Percentiles rank a stretch among this genome's conserved stretches.
phyloP scores from a whole-genome alignment of 768 basidiomycete genomes.

The Nevesoporus exiguus region DNA sequence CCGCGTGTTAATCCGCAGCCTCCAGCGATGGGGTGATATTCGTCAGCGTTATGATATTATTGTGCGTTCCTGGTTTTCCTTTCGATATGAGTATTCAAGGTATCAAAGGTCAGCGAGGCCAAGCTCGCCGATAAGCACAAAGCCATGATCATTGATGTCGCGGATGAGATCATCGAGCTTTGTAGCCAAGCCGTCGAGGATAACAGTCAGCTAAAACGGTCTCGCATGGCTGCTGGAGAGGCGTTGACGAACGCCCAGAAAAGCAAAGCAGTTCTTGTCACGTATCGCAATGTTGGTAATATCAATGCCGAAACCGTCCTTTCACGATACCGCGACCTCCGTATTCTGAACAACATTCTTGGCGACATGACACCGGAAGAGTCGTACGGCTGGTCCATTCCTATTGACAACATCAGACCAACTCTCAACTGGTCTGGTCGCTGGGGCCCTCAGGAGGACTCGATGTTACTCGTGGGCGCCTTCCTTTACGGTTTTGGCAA shows the following conservation, averaged over 20 bases:
- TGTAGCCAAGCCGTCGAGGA: slow-evolving; percentile 82
- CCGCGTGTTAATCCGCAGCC: slow-evolving; percentile 88
- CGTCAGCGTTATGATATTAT: slow-evolving; percentile 91
- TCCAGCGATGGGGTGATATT: slow-evolving; percentile 98
- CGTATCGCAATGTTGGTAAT: slow-evolving; percentile 83
- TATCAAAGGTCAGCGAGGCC: slow-evolving; percentile 72
- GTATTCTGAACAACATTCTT: slow-evolving; percentile 81
- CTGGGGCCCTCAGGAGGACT: slow-evolving; percentile 90
- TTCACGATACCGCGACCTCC: slow-evolving; percentile 83
- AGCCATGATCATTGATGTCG: slow-evolving; percentile 83
- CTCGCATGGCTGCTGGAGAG: slow-evolving; percentile 76
- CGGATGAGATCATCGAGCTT: slow-evolving; percentile 88
- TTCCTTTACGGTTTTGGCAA: slow-evolving; percentile 92
- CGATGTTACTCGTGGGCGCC: slow-evolving; percentile 92
- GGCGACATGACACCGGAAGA: slow-evolving; percentile 59
- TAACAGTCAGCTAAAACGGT: slow-evolving; percentile 76
- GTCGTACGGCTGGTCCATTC: slow-evolving; percentile 79
- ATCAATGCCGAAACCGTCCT: slow-evolving; percentile 98
- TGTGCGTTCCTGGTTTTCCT: slow-evolving; percentile 46
- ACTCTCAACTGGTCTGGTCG: slow-evolving; percentile 96
- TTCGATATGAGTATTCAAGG: not conserved
- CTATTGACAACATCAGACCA: slow-evolving; percentile 89
- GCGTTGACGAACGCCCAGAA: slow-evolving; percentile 90
- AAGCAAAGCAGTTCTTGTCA: slow-evolving; percentile 94
- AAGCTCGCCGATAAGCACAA: slow-evolving; percentile 94